Evolutionary conservation across 495 filamentous ascomycete species (phyloP).

Genomic region (Aspergillus campestris): DNA sequence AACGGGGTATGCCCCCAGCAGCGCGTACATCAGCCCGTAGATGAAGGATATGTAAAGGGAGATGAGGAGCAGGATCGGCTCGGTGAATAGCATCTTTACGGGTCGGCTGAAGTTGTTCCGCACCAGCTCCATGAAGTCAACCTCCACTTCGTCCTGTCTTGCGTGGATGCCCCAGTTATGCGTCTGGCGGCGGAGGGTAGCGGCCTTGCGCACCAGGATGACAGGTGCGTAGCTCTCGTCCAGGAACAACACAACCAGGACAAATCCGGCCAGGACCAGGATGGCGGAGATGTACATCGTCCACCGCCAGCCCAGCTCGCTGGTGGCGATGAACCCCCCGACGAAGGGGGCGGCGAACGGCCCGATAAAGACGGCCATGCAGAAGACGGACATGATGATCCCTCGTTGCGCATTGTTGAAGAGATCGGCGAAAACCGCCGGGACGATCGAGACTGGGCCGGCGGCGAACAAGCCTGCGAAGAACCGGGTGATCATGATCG

Average conservation of each 20-base stretch:
- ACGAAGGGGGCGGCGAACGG: conserved; percentile 41
- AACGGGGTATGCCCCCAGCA: conserved; percentile 36
- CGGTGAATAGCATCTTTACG: conserved; percentile 34
- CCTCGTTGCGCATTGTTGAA: conserved; percentile 41
- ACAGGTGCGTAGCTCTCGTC: conserved; percentile 34
- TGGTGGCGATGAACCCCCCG: conserved; percentile 34
- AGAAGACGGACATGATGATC: conserved; percentile 42
- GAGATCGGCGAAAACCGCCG: conserved; percentile 44
- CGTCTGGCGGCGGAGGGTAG: conserved; percentile 27
- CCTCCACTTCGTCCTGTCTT: conserved; percentile 39
- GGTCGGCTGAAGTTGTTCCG: conserved; percentile 37
- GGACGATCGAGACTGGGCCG: conserved; percentile 42
- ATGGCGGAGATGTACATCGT: conserved; percentile 37
- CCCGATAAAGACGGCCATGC: conserved; percentile 40
- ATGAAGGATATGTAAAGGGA: conserved; percentile 41
- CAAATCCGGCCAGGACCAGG: conserved; percentile 20
- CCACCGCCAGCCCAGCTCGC: conserved; percentile 41
- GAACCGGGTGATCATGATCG: conserved; percentile 43
- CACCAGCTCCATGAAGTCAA: conserved; percentile 26
- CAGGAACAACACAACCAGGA: conserved; percentile 21
- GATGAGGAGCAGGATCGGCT: conserved; percentile 38
- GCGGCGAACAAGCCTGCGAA: conserved; percentile 44
- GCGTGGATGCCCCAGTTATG: conserved; percentile 41
- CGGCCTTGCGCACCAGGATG: conserved; percentile 33
- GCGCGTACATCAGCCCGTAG: conserved; percentile 36